Base-by-base conservation (phyloP, 768 basidiomycete species). In the Russula ochroleuca region DNA sequence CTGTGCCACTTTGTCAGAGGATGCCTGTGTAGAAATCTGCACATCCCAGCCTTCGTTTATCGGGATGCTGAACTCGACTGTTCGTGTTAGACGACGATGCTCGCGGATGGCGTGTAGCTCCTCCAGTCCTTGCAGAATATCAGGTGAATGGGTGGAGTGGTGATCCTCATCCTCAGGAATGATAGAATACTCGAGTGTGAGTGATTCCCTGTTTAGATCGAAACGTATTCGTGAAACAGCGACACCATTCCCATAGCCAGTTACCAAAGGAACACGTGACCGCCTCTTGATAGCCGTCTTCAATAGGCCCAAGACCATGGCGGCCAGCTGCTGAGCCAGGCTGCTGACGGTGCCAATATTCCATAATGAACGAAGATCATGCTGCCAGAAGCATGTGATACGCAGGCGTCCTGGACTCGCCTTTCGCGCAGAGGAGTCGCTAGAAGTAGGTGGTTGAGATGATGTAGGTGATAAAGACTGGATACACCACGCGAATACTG, bases 401-500 rank as follows among this genome's bases (percentile, higher is more conserved):
- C 92, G 86, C 31, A 93, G 72, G 64, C 81, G 78, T n/a, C 69
- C 61, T n/a, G 68, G 25, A 59, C 67, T 49, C 40, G 64, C 64
- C 37, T 69, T 67, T 45, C 58, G 68, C 9, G 62, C 21, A 49
- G 67, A 35, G 67, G 67, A 23, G 33, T 67, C 57, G 49, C 51
- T 48, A 17, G 74, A 70, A 59, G 71, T 77, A 5, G 75, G 73
- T 61, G 78, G 75, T 41, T 75, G 71, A 57, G 77, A 68, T 50
- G 77, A 75, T 19, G 43, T 5, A 35, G 68, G 57, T 48, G 63
- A 55, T 41, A 85, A 70, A 63, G 83, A 77, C 75, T 96, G 94
- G n/a, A 97, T 86, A 72, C 91, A 95, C 93, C 94, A 97, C 31
- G 93, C 90, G 68, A 93, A 89, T 54, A 98, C 88, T 87, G 70